These are phyloP conservation scores for Ophiostoma fasciatum DNA, from an alignment of 2,329 filamentous ascomycete species.

Conservation along the genomic window DNA sequence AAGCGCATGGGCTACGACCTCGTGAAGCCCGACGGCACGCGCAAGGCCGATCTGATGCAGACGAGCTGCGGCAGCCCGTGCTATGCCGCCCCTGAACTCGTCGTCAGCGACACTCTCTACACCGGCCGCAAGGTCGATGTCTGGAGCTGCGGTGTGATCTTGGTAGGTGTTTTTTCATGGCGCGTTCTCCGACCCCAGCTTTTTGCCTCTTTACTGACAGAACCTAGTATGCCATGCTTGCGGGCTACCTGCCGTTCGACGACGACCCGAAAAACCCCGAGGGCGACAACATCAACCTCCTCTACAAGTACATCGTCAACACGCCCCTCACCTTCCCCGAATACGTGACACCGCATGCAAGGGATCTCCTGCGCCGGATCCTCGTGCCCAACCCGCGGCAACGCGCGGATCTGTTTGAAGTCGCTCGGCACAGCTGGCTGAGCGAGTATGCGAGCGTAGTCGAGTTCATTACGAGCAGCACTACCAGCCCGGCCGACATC, in stretches of 20 bases:
- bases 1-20: constrained; percentile 77
- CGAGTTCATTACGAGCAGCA: constrained; percentile 91
- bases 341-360: constrained; percentile 93
- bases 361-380: constrained; percentile 83
- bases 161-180: constrained; percentile 46
- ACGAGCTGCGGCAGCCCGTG: constrained; percentile 97
- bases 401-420: constrained; percentile 90
- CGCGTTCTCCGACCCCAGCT: not conserved
- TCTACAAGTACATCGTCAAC: constrained; percentile 98
- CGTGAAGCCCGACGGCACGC: constrained; percentile 55
- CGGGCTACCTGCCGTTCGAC: constrained; percentile 93
- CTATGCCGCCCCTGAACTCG: constrained; percentile 91
- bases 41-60: constrained; percentile 93
- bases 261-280: constrained; percentile 97
- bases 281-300: constrained; percentile 95
- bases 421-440: constrained; percentile 94
- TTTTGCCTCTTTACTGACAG: not conserved
- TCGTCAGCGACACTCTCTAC: constrained; percentile 94
- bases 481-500: constrained; percentile 74
- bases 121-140: constrained; percentile 97
- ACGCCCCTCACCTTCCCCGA: constrained; percentile 95
- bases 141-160: constrained; percentile 96
- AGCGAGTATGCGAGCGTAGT: constrained; percentile 96
- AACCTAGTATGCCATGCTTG: constrained; percentile 91
- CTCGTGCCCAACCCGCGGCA: constrained; percentile 90